Evolutionary conservation across 176 grass and related monocot species (phyloP), one percentile per base, ranked within the genome.

Genomic region (Tillandsia leiboldiana): DNA sequence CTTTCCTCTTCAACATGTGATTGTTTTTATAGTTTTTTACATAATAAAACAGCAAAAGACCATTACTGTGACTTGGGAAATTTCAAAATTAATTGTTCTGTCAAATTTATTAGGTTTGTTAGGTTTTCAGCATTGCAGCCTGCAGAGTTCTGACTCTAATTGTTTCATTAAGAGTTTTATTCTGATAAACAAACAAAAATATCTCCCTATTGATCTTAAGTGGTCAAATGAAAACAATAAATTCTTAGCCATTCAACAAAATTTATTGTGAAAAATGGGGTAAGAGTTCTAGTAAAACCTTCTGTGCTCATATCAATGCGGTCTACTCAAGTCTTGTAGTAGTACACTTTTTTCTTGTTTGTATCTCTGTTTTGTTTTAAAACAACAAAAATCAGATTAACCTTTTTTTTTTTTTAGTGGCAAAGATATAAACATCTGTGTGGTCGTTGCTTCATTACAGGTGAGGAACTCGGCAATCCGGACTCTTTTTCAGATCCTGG

Each of bases 381-480:
- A 42, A 42, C 33, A 42, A 42, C 4, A 42, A 42, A 42, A 42
- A 63, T 70, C 29, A 70, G 33, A 50, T 28, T 18, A 26, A 15
- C 51, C 50, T 64, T 27, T 71, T 71, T 27, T 71, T 71, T 28
- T 71, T 71, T 73, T 51, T 12, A 17, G 26, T 24, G 29, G 33
- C 33, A 42, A 42, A 42, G 9, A 28, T 81, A 28, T 66, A 13
- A 78, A 70, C 27, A 73, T 70, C 11, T 50, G n/a, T 12, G 22
- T 11, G 9, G 14, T 26, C 7, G 58, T 69, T 70, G 48, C 53
- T 75, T 81, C 33, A 42, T 70, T 10, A 12, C 63, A 92, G 93
- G 89, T 92, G 71, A 83, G 89, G 57, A 96, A 96, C 73, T 92
- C 93, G n/a, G 93, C 93, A 57, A 83, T 96, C 79, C 79, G 84